Conservation (phyloP, 2,329 filamentous ascomycete genomes). For the Sordariomycetes sp. region DNA sequence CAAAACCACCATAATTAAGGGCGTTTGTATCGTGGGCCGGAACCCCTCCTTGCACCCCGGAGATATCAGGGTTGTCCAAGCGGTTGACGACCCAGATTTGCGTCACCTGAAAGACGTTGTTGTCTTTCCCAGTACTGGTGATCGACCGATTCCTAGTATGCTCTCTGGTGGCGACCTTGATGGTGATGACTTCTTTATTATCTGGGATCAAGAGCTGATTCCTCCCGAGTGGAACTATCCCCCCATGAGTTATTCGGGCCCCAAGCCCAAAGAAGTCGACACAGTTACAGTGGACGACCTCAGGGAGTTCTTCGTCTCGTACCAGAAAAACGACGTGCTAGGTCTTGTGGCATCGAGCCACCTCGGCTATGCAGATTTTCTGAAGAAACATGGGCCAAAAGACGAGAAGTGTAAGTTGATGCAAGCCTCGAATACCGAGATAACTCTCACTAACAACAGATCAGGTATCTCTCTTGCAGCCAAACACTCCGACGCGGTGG, state of each 20-base stretch:
- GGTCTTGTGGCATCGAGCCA: slow-evolving; percentile 75
- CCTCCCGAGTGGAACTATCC: slow-evolving; percentile 60
- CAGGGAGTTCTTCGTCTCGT: slow-evolving; percentile 77
- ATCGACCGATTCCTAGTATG: slow-evolving; percentile 84
- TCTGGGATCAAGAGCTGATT: slow-evolving; percentile 76
- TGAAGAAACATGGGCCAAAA: slow-evolving; percentile 51
- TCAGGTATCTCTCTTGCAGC: slow-evolving; percentile 61
- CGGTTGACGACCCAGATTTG: slow-evolving; percentile 66
- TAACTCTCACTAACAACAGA: slow-evolving; percentile 4
- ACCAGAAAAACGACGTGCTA: slow-evolving; percentile 85
- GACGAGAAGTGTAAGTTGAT: slow-evolving; percentile 51
- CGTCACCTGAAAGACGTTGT: slow-evolving; percentile 76
- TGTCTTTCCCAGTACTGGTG: slow-evolving; percentile 75
- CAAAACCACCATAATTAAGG: slow-evolving; percentile 58
- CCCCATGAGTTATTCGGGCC: slow-evolving; percentile 68
- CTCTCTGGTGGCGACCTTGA: slow-evolving; percentile 93
- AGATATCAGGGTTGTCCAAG: slow-evolving; percentile 79
- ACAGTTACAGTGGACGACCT: slow-evolving; percentile 67
- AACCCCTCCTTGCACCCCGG: slow-evolving; percentile 93
- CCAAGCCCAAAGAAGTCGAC: slow-evolving; percentile 44
- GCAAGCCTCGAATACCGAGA: not conserved
- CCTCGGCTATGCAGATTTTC: slow-evolving; percentile 62
- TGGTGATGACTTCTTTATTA: slow-evolving; percentile 89
- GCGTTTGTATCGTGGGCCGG: slow-evolving; percentile 74
- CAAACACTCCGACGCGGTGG: slow-evolving; percentile 84